Evolutionary conservation across 176 grass and related monocot genomes (phyloP).

Genomic region (Carex pumila): DNA sequence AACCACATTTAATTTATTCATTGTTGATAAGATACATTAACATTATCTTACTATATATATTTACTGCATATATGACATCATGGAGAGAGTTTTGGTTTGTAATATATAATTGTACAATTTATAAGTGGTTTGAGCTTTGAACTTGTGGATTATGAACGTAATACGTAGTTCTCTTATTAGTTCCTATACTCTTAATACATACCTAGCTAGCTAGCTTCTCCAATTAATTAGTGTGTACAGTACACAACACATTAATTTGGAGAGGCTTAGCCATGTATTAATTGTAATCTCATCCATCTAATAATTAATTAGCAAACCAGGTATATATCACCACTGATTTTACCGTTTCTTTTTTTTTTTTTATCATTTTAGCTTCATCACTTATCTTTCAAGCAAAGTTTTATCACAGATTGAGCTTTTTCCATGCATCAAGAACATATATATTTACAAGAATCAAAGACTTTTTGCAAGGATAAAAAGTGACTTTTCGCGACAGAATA

Average conservation of each 20-base stretch:
- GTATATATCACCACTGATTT: too few relatives aligned
- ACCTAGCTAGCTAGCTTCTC: not conserved
- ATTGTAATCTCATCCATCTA: not conserved
- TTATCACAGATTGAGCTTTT: too few relatives aligned
- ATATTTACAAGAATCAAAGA: too few relatives aligned
- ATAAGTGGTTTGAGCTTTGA: not conserved
- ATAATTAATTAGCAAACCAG: too few relatives aligned
- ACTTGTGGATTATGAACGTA: not conserved
- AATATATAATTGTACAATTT: not conserved
- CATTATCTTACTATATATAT: not conserved
- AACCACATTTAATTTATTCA: not conserved
- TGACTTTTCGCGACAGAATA: too few relatives aligned
- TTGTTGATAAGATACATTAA: not conserved
- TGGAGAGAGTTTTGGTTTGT: not conserved
- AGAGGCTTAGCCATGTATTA: not conserved
- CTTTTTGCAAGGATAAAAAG: too few relatives aligned
- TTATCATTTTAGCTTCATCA: not conserved
- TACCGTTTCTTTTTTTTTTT: not conserved
- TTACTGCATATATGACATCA: not conserved
- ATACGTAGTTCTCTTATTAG: not conserved
- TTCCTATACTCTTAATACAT: not conserved
- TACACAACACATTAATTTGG: not conserved
- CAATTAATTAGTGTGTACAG: not conserved
- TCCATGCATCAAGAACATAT: too few relatives aligned
- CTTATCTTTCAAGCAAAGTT: too few relatives aligned